A percentile compares a stretch with the other conserved stretches of the same genome.
phyloP scores from a whole-genome alignment of 2,329 filamentous ascomycete genomes.

The Ceratocystis colombiana region DNA sequence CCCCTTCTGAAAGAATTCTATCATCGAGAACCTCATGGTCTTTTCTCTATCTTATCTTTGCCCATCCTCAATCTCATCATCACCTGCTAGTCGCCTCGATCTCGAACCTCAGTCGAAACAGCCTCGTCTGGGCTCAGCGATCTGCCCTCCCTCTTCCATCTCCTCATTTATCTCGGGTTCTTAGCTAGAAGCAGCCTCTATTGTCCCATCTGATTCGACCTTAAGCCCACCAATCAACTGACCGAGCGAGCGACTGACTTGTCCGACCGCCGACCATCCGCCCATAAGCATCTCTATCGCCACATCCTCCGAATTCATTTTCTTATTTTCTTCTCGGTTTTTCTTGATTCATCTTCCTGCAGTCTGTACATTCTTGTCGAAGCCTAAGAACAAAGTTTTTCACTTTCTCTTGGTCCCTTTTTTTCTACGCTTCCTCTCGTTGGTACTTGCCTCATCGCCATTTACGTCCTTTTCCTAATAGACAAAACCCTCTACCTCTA shows the following conservation, averaged over 20 bases:
- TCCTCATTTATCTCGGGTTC: too few relatives aligned
- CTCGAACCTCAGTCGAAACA: too few relatives aligned
- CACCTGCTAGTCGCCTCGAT: too few relatives aligned
- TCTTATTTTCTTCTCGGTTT: not conserved
- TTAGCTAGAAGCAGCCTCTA: not conserved
- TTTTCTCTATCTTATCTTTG: too few relatives aligned
- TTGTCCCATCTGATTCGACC: not conserved
- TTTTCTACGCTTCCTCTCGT: not conserved
- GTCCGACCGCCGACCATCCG: not conserved
- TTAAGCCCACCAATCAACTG: not conserved
- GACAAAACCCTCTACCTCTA: not conserved
- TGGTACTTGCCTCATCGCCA: not conserved
- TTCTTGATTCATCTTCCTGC: not conserved
- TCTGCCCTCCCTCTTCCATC: too few relatives aligned
- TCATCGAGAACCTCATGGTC: too few relatives aligned
- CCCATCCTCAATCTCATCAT: too few relatives aligned
- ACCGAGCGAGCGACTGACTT: conserved; percentile 13
- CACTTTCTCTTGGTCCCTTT: not conserved
- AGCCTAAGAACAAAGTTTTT: not conserved
- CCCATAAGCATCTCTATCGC: conserved; percentile 9
- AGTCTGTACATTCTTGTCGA: not conserved
- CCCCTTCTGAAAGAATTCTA: too few relatives aligned
- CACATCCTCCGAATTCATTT: not conserved
- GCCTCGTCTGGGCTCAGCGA: too few relatives aligned
- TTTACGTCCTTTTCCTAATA: too few relatives aligned